These are phyloP conservation scores for Daldinia vernicosa DNA, from an alignment of 495 filamentous ascomycete species.

Conservation along the genomic window DNA sequence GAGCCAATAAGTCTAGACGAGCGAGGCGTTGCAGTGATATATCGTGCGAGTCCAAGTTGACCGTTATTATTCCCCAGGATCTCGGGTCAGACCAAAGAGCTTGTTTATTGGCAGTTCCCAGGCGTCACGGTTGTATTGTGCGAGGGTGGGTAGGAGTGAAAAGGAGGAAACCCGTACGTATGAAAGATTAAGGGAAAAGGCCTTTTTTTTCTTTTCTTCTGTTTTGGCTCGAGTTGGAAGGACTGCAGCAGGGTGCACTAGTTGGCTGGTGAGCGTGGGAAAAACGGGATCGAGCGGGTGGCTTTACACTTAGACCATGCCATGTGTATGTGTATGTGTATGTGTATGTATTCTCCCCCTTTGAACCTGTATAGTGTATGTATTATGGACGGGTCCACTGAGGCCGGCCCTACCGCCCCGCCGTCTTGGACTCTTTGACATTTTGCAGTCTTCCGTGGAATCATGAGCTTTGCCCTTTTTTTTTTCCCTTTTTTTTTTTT, in stretches of 20 bases:
- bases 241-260: conserved; percentile 29
- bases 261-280: conserved; percentile 25
- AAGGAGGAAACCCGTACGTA: conserved; percentile 21
- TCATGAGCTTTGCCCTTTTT: conserved; percentile 26
- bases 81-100: conserved; percentile 19
- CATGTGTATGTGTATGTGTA: not conserved
- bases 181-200: conserved; percentile 17
- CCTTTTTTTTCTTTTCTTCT: conserved; percentile 14
- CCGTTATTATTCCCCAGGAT: conserved; percentile 28
- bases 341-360: conserved; percentile 15
- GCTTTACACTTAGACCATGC: conserved; percentile 28
- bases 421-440: conserved; percentile 19
- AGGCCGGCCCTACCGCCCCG: conserved; percentile 32
- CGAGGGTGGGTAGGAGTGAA: conserved; percentile 41
- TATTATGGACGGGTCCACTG: conserved; percentile 4
- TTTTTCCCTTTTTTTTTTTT: conserved; percentile 17
- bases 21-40: conserved; percentile 33
- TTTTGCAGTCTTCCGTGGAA: conserved; percentile 10
- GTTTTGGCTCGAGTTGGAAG: conserved; percentile 9
- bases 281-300: conserved; percentile 37
- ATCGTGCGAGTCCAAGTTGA: conserved; percentile 33
- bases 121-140: conserved; percentile 39
- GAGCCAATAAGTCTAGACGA: conserved; percentile 28
- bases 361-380: conserved; percentile 16
- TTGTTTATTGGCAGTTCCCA: conserved; percentile 36